These are phyloP conservation scores for Aspergillus brasiliensis DNA, from an alignment of 2,329 filamentous ascomycete genomes.

Conservation along the genomic window DNA sequence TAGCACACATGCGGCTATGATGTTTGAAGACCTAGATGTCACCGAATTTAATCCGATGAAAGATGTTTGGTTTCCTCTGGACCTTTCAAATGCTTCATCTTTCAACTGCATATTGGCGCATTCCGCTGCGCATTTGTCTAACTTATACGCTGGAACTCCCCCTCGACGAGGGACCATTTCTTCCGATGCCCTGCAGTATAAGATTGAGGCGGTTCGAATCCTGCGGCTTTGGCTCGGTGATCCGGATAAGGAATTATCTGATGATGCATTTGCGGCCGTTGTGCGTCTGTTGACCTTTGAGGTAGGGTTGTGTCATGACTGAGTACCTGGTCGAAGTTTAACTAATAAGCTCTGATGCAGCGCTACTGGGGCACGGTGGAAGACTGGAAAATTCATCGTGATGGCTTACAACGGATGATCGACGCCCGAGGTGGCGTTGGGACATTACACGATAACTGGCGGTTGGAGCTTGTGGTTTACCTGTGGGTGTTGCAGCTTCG, in stretches of 20 bases:
- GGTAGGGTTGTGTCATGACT: slow-evolving; percentile 19
- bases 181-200: slow-evolving; percentile 31
- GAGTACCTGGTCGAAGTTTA: neutral
- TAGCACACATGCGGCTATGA: slow-evolving; percentile 34
- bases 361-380: slow-evolving; percentile 38
- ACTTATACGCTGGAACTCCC: slow-evolving; percentile 34
- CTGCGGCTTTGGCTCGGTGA: slow-evolving; percentile 37
- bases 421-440: slow-evolving; percentile 36
- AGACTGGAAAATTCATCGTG: slow-evolving; percentile 37
- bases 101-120: slow-evolving; percentile 48
- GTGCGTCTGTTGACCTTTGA: slow-evolving; percentile 37
- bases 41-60: slow-evolving; percentile 42
- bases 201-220: slow-evolving; percentile 40
- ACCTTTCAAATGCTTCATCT: slow-evolving; percentile 45
- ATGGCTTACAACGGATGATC: slow-evolving; percentile 36
- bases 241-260: slow-evolving; percentile 32
- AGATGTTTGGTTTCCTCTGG: slow-evolving; percentile 45
- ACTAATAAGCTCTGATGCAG: too few relatives aligned
- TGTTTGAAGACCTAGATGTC: slow-evolving; percentile 32
- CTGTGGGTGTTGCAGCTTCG: slow-evolving; percentile 33
- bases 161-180: slow-evolving; percentile 28
- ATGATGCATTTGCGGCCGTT: slow-evolving; percentile 39
- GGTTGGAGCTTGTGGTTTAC: slow-evolving; percentile 29
- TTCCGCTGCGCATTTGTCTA: slow-evolving; percentile 45
- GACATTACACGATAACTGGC: slow-evolving; percentile 33